phyloP scores from a whole-genome alignment of 805 yeast species.

The Monosporozyma unispora region DNA sequence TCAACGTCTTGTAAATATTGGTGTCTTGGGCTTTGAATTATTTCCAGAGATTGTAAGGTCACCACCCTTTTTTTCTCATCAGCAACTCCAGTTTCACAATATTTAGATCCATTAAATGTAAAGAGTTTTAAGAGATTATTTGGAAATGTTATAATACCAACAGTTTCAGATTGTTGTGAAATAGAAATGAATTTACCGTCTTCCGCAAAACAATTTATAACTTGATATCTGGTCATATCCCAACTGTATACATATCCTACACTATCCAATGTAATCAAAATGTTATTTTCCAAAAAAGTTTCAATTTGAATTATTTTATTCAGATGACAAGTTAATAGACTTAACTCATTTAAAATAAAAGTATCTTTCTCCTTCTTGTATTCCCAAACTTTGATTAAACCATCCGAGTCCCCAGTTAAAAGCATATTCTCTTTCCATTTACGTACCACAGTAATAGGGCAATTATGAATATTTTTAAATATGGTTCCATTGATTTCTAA shows the following conservation, averaged over 20 bases:
- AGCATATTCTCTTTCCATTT: slow-evolving; percentile 21
- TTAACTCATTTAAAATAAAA: slow-evolving; percentile 28
- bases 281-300: slow-evolving; percentile 44
- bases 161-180: slow-evolving; percentile 47
- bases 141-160: slow-evolving; percentile 31
- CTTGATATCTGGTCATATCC: slow-evolving; percentile 49
- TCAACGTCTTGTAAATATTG: neutral
- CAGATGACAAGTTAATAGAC: slow-evolving; percentile 47
- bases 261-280: slow-evolving; percentile 45
- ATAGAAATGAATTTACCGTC: slow-evolving; percentile 33
- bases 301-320: slow-evolving; percentile 38
- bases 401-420: slow-evolving; percentile 41
- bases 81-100: neutral
- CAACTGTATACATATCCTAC: slow-evolving; percentile 52
- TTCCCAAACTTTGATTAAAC: slow-evolving; percentile 53
- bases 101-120: neutral
- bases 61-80: neutral
- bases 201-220: slow-evolving; percentile 34
- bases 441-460: slow-evolving; percentile 22
- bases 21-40: neutral
- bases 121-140: neutral
- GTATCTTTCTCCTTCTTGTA: slow-evolving; percentile 5
- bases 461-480: slow-evolving; percentile 28
- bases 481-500: slow-evolving; percentile 3
- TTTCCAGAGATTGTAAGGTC: neutral